Percentiles rank a stretch among this genome's conserved stretches.
Conservation (phyloP, 352 stramenopile species). For the Peronosclerospora sorghi region DNA sequence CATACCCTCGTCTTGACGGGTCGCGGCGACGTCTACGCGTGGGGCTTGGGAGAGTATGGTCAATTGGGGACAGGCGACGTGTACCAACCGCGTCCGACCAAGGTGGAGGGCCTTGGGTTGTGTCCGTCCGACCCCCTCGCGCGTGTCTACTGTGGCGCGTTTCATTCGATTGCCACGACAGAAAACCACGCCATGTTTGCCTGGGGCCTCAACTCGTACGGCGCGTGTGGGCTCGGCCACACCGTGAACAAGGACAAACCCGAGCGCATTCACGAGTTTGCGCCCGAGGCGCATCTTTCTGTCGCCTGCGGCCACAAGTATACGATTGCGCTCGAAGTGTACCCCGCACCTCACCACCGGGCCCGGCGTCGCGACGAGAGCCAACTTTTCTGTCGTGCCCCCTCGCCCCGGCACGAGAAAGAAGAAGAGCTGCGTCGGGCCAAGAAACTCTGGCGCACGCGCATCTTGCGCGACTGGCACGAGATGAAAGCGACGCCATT, state of each 20-base stretch:
- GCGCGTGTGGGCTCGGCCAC: conserved; percentile 66
- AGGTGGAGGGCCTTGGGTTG: conserved; percentile 37
- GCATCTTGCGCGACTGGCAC: conserved; percentile 71
- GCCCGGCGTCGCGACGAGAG: too few relatives aligned
- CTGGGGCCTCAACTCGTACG: conserved; percentile 75
- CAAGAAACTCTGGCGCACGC: conserved; percentile 75
- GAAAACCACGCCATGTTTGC: conserved; percentile 53
- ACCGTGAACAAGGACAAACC: conserved; percentile 72
- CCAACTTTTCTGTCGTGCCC: too few relatives aligned
- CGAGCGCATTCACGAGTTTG: conserved; percentile 68
- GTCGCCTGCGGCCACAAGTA: conserved; percentile 78
- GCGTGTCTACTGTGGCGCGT: conserved; percentile 67
- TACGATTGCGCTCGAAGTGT: conserved; percentile 56
- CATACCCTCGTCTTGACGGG: conserved; percentile 78
- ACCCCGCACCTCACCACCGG: too few relatives aligned
- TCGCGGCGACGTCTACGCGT: conserved; percentile 76
- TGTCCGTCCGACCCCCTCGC: conserved; percentile 33
- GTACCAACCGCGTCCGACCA: conserved; percentile 64
- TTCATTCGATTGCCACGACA: conserved; percentile 68
- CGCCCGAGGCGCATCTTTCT: conserved; percentile 33
- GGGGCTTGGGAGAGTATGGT: conserved; percentile 85
- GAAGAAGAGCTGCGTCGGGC: conserved; percentile 72
- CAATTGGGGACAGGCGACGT: conserved; percentile 82
- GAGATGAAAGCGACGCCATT: conserved; percentile 61
- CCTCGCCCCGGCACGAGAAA: conserved; percentile 20